These are phyloP conservation scores for Sarocladium kiliense DNA, from an alignment of 2,329 filamentous ascomycete species.

Conservation along the genomic window DNA sequence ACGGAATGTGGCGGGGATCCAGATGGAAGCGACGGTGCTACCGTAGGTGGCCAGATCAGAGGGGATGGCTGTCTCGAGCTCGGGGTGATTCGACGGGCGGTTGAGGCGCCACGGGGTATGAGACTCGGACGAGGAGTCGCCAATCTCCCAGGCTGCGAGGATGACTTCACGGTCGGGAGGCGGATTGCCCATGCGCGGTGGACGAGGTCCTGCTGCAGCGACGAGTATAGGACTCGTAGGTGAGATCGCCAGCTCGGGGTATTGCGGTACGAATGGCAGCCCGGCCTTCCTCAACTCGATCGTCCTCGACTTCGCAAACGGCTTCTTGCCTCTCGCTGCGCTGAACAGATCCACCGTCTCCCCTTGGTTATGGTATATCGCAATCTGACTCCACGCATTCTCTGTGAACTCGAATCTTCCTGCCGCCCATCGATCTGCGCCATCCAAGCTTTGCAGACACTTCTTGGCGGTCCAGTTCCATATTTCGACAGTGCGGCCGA, in stretches of 20 bases:
- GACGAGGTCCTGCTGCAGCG: slow-evolving; percentile 32
- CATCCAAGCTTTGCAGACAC: slow-evolving; percentile 30
- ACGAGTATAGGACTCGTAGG: slow-evolving; percentile 32
- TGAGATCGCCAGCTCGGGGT: slow-evolving; percentile 34
- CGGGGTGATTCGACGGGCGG: slow-evolving; percentile 30
- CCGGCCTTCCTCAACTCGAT: slow-evolving; percentile 29
- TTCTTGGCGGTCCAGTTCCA: slow-evolving; percentile 35
- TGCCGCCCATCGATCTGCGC: slow-evolving; percentile 33
- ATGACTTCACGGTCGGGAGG: slow-evolving; percentile 32
- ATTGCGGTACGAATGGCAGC: slow-evolving; percentile 31
- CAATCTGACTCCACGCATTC: slow-evolving; percentile 26
- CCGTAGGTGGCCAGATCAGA: slow-evolving; percentile 31
- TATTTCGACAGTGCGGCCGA: slow-evolving; percentile 33
- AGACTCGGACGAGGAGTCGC: slow-evolving; percentile 18
- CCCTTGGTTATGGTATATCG: slow-evolving; percentile 24
- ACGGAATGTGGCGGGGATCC: slow-evolving; percentile 33
- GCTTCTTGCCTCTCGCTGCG: slow-evolving; percentile 27
- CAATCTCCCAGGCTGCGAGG: slow-evolving; percentile 34
- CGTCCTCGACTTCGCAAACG: slow-evolving; percentile 26
- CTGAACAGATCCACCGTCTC: slow-evolving; percentile 23
- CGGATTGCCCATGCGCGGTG: slow-evolving; percentile 30
- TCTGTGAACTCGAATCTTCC: slow-evolving; percentile 30
- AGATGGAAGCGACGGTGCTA: slow-evolving; percentile 32
- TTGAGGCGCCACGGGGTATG: slow-evolving; percentile 30
- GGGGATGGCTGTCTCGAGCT: slow-evolving; percentile 34